Evolutionary conservation across 805 yeast species (phyloP).

Genomic region (Saccharomycopsis fodiens): DNA sequence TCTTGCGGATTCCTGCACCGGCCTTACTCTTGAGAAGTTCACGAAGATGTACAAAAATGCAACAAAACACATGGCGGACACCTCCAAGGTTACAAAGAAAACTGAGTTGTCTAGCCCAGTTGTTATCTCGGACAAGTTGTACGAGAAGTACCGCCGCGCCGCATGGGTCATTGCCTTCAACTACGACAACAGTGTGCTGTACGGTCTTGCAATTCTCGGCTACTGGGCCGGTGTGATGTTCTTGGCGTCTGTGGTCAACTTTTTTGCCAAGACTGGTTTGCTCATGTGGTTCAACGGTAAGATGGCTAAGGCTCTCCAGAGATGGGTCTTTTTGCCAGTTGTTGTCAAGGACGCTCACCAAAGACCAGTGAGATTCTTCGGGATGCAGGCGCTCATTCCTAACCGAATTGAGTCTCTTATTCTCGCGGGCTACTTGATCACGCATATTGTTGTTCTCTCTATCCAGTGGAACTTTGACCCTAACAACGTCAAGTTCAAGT

Average conservation of each 20-base stretch:
- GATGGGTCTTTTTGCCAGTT: slow-evolving; percentile 26
- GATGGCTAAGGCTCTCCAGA: slow-evolving; percentile 22
- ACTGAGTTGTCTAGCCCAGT: slow-evolving; percentile 8
- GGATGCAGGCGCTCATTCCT: slow-evolving; percentile 27
- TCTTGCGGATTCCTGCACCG: slow-evolving; percentile 1
- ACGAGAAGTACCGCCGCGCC: not conserved
- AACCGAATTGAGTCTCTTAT: slow-evolving; percentile 33
- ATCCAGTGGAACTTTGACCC: slow-evolving; percentile 25
- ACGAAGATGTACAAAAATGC: slow-evolving; percentile 12
- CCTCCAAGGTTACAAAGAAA: not conserved
- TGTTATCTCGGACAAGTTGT: slow-evolving; percentile 3
- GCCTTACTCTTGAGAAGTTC: slow-evolving; percentile 8
- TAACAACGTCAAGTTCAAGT: slow-evolving; percentile 31
- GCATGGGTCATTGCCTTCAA: not conserved
- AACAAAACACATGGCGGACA: slow-evolving; percentile 11
- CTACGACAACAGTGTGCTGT: slow-evolving; percentile 4
- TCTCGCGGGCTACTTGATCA: slow-evolving; percentile 26
- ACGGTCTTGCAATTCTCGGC: slow-evolving; percentile 14
- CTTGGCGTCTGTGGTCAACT: slow-evolving; percentile 5
- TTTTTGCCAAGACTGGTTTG: slow-evolving; percentile 14
- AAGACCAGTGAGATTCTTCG: slow-evolving; percentile 19
- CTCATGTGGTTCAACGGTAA: slow-evolving; percentile 4
- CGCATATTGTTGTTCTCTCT: slow-evolving; percentile 28
- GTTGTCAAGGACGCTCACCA: slow-evolving; percentile 24
- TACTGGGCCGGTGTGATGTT: slow-evolving; percentile 17